Evolutionary conservation across 108 stramenopile genomes (phyloP).

Genomic region (Cyclotella distinguenda): DNA sequence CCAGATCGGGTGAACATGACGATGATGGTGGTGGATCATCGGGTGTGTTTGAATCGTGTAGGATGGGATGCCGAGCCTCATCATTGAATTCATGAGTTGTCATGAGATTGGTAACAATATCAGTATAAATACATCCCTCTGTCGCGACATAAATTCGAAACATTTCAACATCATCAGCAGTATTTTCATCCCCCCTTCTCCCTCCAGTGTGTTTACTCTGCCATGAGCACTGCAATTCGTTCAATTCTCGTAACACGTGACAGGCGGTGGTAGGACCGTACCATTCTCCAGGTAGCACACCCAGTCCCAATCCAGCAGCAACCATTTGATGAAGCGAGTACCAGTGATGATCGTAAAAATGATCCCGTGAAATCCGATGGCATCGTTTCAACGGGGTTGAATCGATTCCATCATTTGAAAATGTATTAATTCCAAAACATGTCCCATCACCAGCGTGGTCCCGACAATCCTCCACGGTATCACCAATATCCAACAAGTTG

Average conservation of each 20-base stretch:
- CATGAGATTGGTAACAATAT: slow-evolving; percentile 72
- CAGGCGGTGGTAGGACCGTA: slow-evolving; percentile 86
- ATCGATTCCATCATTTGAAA: not conserved
- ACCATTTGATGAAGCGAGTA: slow-evolving; percentile 89
- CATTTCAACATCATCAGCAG: slow-evolving; percentile 11
- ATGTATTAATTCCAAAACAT: no score
- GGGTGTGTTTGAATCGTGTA: no score
- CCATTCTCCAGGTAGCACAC: slow-evolving; percentile 88
- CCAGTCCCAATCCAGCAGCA: slow-evolving; percentile 70
- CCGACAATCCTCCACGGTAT: not conserved
- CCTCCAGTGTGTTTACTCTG: slow-evolving; percentile 14
- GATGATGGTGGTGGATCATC: no score
- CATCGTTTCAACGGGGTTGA: not conserved
- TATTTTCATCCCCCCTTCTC: slow-evolving; percentile 2
- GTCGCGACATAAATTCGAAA: slow-evolving; percentile 77
- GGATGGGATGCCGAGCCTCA: no score
- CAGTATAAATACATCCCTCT: slow-evolving; percentile 84
- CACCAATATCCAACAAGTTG: not conserved
- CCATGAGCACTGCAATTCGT: slow-evolving; percentile 49
- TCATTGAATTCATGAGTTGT: not conserved
- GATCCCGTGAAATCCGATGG: no score
- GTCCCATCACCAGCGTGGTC: not conserved
- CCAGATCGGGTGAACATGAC: not conserved
- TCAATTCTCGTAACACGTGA: slow-evolving; percentile 77
- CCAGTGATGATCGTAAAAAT: slow-evolving; percentile 30